Conservation (phyloP, 176 grass and related monocot species). For the Musa troglodytarum region DNA sequence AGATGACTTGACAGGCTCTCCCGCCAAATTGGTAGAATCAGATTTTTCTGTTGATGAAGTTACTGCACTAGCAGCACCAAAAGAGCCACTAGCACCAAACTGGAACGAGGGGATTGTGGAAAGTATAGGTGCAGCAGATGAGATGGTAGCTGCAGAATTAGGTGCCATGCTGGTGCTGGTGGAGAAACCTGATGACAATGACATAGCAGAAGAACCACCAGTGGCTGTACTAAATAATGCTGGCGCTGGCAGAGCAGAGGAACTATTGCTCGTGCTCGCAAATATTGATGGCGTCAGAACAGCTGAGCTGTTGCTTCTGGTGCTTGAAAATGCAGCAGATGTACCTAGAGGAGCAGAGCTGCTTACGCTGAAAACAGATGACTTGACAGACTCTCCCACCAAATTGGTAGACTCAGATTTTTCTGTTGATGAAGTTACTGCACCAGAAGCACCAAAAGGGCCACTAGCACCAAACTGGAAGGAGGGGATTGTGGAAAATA, state of each 20-base stretch:
- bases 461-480: constrained; percentile 11
- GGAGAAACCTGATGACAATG: background rate
- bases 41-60: background rate
- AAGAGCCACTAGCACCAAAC: background rate
- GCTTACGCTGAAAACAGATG: background rate
- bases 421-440: background rate
- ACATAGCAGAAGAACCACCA: background rate
- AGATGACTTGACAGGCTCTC: background rate
- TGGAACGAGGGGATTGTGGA: background rate
- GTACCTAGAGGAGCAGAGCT: background rate
- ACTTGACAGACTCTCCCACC: background rate
- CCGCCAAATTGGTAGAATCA: background rate
- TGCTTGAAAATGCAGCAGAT: background rate
- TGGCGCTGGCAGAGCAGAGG: background rate
- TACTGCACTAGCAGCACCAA: background rate
- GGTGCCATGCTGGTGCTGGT: background rate
- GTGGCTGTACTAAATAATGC: background rate
- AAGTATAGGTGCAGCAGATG: background rate
- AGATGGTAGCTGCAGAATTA: background rate
- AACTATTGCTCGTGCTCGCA: background rate
- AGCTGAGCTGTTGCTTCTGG: background rate
- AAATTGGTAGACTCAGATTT: background rate
- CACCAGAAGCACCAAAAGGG: background rate
- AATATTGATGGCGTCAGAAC: background rate
- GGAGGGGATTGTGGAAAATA: background rate